Percentiles rank a stretch among this genome's conserved stretches.
Evolutionary conservation across 192 early-diverging fungal genomes (phyloP).

Genomic region (Gamsiella multidivaricata): DNA sequence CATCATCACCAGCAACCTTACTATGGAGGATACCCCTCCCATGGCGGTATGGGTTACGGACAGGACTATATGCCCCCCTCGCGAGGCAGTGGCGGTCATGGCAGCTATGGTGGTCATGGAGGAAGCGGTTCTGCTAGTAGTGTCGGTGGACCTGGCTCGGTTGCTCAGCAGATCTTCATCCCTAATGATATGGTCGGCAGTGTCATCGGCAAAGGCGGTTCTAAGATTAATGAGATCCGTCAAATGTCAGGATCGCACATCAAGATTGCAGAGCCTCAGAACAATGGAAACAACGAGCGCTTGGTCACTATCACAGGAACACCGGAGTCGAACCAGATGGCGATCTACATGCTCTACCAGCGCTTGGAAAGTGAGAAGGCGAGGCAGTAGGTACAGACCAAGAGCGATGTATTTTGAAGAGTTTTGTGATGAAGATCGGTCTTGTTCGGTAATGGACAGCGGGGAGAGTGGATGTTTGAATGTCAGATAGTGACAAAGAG

Average conservation of each 20-base stretch:
- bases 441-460: too few relatives aligned
- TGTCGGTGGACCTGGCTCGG: conserved; percentile 47
- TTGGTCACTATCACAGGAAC: conserved; percentile 92
- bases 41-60: conserved; percentile 53
- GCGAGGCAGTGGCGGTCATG: conserved; percentile 11
- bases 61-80: conserved; percentile 55
- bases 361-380: conserved; percentile 86
- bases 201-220: conserved; percentile 94
- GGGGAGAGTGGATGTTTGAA: too few relatives aligned
- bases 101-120: conserved; percentile 10
- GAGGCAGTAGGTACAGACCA: conserved; percentile 32
- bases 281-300: conserved; percentile 73
- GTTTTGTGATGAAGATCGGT: too few relatives aligned
- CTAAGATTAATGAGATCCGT: conserved; percentile 84
- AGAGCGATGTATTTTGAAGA: too few relatives aligned
- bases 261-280: conserved; percentile 84
- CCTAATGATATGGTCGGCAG: conserved; percentile 83
- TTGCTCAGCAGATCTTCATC: conserved; percentile 71
- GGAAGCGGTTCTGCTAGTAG: conserved; percentile 3
- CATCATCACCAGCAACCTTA: conserved; percentile 52
- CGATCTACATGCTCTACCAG: conserved; percentile 89
- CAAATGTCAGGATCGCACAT: conserved; percentile 85
- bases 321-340: conserved; percentile 90
- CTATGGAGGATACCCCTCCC: conserved; percentile 48
- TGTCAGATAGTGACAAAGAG: too few relatives aligned